phyloP scores from a whole-genome alignment of 305 asterid species.

The Solanum hybrid region DNA sequence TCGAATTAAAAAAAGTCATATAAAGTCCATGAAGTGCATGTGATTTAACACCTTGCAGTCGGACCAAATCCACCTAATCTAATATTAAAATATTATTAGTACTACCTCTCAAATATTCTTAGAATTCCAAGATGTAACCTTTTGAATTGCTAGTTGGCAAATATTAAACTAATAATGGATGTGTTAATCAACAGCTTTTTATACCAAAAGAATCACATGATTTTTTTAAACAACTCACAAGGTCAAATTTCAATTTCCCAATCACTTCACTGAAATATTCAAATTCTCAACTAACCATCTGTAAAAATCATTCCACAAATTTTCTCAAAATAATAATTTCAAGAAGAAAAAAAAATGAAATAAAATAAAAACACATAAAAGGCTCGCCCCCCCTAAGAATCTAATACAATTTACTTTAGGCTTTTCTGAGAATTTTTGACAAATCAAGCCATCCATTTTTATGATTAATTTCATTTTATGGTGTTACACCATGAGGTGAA shows the following conservation, averaged over 20 bases:
- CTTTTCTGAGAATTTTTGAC: not conserved
- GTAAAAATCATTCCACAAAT: not conserved
- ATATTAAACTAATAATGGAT: not conserved
- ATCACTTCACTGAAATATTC: not conserved
- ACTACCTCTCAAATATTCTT: not conserved
- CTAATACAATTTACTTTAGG: not conserved
- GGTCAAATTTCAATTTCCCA: not conserved
- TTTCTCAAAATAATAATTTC: not conserved
- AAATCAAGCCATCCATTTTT: not conserved
- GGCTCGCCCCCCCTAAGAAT: not conserved
- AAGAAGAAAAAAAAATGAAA: not conserved
- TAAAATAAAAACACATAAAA: not conserved
- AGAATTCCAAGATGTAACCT: not conserved
- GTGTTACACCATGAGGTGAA: conserved; percentile 28
- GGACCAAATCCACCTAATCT: not conserved
- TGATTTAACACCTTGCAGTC: not conserved
- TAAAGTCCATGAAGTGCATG: not conserved
- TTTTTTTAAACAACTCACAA: not conserved
- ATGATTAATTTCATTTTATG: conserved; percentile 11
- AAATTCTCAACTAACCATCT: not conserved
- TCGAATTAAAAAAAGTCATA: not conserved
- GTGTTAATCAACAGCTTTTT: not conserved
- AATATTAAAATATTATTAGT: not conserved
- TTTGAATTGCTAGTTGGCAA: not conserved
- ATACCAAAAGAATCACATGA: not conserved